These are phyloP conservation scores for Populus deltoides DNA, from an alignment of 345 rosid species.

Conservation along the genomic window DNA sequence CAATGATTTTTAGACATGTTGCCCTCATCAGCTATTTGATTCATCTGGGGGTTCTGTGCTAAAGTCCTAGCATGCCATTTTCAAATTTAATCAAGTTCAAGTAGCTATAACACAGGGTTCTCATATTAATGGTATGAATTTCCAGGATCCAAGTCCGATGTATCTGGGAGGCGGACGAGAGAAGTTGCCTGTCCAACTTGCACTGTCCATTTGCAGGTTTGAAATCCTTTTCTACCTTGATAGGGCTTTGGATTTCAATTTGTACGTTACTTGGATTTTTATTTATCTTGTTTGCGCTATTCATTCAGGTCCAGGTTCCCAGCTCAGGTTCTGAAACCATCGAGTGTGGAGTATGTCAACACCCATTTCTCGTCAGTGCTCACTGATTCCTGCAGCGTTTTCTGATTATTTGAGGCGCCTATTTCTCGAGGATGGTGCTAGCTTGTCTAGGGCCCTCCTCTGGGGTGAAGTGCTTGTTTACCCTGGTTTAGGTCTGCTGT, in stretches of 20 bases:
- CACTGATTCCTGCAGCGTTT: conserved; percentile 33
- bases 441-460: background rate
- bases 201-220: conserved; percentile 95
- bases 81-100: background rate
- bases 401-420: background rate
- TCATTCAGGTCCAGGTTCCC: conserved; percentile 92
- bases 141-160: conserved; percentile 63
- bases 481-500: background rate
- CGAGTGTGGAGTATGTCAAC: conserved; percentile 99
- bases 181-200: conserved; percentile 99
- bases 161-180: conserved; percentile 79
- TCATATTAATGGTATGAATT: conserved; percentile 6
- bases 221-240: conserved; percentile 6
- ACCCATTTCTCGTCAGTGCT: conserved; percentile 89
- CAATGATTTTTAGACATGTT: background rate
- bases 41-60: background rate
- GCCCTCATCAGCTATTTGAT: background rate
- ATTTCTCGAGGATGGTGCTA: background rate
- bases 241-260: background rate
- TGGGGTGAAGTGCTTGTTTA: background rate
- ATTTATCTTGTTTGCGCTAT: background rate
- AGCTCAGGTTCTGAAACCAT: conserved; percentile 96
- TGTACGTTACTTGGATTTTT: background rate
- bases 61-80: background rate
- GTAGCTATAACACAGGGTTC: background rate